Percentiles rank a stretch among this genome's conserved stretches.
phyloP scores from a whole-genome alignment of 805 yeast species.

The Ogataea ramenticola region DNA sequence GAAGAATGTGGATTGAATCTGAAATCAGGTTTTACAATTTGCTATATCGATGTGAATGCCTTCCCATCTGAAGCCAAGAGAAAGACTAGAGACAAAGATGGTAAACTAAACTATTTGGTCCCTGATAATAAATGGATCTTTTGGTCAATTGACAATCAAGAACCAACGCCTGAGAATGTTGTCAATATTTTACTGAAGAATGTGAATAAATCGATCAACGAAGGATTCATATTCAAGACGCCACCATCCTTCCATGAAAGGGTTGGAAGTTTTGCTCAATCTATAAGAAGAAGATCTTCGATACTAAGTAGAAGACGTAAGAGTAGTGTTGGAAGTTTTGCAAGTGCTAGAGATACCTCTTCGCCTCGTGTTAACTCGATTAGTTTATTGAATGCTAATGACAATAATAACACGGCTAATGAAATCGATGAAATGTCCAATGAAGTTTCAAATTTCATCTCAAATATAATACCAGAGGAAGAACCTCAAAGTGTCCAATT shows the following conservation, averaged over 20 bases:
- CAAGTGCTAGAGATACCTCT: neutral
- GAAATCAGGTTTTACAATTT: constrained; percentile 43
- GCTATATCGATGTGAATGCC: constrained; percentile 28
- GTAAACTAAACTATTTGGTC: no score
- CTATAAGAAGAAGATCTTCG: constrained; percentile 7
- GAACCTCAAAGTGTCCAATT: no score
- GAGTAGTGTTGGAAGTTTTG: constrained; percentile 2
- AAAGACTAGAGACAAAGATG: constrained; percentile 1
- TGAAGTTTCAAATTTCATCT: no score
- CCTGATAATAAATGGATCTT: constrained; percentile 19
- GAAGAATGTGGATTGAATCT: constrained; percentile 50
- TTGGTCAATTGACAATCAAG: constrained; percentile 26
- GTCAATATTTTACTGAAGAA: constrained; percentile 40
- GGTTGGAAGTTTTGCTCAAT: constrained; percentile 24
- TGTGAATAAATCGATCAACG: constrained; percentile 38
- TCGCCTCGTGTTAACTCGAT: neutral
- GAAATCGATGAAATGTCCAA: no score
- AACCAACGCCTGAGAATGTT: constrained; percentile 26
- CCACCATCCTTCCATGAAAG: constrained; percentile 15
- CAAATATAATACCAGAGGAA: no score
- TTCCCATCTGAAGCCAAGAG: constrained; percentile 10
- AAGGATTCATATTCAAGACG: constrained; percentile 11
- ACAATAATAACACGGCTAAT: neutral
- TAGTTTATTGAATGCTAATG: no score
- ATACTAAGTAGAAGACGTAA: constrained; percentile 1